phyloP scores from a whole-genome alignment of 495 filamentous ascomycete species.

The Neurospora sp. region DNA sequence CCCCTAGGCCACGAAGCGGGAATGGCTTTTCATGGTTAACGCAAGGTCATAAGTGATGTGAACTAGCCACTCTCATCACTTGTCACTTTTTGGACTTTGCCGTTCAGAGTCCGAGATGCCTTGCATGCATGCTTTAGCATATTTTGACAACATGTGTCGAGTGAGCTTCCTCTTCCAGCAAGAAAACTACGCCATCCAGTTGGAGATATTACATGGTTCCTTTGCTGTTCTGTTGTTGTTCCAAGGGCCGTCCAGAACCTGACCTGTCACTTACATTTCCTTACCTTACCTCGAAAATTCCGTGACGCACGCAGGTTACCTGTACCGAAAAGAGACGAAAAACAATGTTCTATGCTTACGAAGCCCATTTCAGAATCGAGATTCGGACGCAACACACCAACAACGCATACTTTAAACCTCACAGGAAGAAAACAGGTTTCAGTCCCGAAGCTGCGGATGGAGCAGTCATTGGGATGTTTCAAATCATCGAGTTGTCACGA shows the following conservation, averaged over 20 bases:
- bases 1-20: background rate
- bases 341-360: background rate
- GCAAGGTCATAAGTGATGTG: background rate
- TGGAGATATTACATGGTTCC: background rate
- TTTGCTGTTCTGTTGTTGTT: background rate
- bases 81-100: background rate
- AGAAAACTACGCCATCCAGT: background rate
- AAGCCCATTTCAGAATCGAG: background rate
- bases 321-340: background rate
- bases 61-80: background rate
- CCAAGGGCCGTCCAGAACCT: background rate
- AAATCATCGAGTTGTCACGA: background rate
- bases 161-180: background rate
- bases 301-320: background rate
- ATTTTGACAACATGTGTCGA: background rate
- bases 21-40: background rate
- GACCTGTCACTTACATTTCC: background rate
- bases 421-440: background rate
- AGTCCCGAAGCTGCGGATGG: background rate
- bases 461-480: background rate
- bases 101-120: background rate
- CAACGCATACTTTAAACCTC: background rate
- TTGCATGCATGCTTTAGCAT: background rate
- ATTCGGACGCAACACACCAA: background rate
- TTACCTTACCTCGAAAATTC: background rate